Evolutionary conservation across 2,329 filamentous ascomycete species (phyloP), one percentile per base, ranked within the genome.

Genomic region (Aureobasidium subglaciale): DNA sequence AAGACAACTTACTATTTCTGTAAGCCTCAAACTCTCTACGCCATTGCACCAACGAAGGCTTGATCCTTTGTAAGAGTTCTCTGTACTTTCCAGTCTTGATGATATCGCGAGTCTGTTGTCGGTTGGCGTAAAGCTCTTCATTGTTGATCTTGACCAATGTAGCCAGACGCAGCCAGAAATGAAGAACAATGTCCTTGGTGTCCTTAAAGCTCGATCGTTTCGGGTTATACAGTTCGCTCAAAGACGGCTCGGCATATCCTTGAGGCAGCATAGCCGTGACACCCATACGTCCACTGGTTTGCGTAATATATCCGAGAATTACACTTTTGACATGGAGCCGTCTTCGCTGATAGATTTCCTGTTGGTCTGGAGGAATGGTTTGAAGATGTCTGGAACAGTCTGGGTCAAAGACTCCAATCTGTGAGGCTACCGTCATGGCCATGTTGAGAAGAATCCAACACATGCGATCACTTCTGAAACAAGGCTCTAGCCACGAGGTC

Each of bases 361-460:
- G 87, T 58, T 90, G 85, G 6, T 71, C 71, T 13, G 71, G 70
- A 2, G 68, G 64, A 22, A 69, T 58, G 62, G 71, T 58, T 67
- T 68, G 61, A 62, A 67, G 59, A 8, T 68, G 63, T 56, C 69
- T 63, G 61, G 66, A 69, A 57, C 88, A 89, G 61, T 91, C 89
- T 57, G 91, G 84, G 62, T 97, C 93, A 63, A 97, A 99, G 2
- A 99, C 90, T 37, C 93, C 93, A 29, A 99, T 82, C 70, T 99
- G 93, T 62, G 95, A 95, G 0, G 88, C 90, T 34, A 97, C 76
- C 1, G 90, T 88, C 75, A 92, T 88, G 13, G 90, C 90, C 34
- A 90, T 95, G 65, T 90, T 95, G 27, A 97, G 79, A 13, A 97
- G 76, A 90, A 96, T 96, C 92, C 92, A 96, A 67, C 89, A 95